These are phyloP conservation scores for Monilinia aucupariae DNA, from an alignment of 2,329 filamentous ascomycete genomes.

Conservation along the genomic window DNA sequence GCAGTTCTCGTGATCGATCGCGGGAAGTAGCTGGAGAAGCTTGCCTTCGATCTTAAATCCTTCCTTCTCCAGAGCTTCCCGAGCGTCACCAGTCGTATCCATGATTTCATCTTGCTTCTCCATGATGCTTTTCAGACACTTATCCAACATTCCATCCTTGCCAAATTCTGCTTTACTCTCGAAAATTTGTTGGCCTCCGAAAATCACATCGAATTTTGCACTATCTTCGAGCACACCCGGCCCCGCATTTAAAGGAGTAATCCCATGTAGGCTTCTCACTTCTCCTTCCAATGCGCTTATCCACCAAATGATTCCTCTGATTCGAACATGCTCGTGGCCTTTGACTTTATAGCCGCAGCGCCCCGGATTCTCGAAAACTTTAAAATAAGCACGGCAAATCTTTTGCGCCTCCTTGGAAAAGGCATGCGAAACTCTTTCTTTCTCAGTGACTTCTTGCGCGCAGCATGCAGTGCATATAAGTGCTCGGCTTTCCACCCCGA, in stretches of 20 bases:
- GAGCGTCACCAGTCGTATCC: background rate
- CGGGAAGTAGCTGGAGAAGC: background rate
- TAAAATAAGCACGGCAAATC: background rate
- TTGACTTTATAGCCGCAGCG: background rate
- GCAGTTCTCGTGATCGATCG: background rate
- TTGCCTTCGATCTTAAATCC: background rate
- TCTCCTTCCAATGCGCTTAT: background rate
- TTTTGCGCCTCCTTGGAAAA: background rate
- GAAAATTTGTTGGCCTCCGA: background rate
- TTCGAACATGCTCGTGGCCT: background rate
- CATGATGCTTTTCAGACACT: background rate
- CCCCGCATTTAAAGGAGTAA: too few species aligned
- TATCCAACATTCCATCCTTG: background rate
- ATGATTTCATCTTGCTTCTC: background rate
- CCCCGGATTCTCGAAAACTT: background rate
- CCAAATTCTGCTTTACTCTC: background rate
- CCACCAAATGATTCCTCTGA: background rate
- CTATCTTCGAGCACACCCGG: too few species aligned
- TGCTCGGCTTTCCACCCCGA: background rate
- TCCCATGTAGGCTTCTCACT: background rate
- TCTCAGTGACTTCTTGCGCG: background rate
- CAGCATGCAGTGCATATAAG: background rate
- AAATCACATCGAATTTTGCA: background rate
- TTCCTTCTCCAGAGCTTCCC: background rate
- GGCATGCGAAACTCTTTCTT: background rate